These are phyloP conservation scores for Tylopilus felleus DNA, from an alignment of 768 basidiomycete species.

Conservation along the genomic window DNA sequence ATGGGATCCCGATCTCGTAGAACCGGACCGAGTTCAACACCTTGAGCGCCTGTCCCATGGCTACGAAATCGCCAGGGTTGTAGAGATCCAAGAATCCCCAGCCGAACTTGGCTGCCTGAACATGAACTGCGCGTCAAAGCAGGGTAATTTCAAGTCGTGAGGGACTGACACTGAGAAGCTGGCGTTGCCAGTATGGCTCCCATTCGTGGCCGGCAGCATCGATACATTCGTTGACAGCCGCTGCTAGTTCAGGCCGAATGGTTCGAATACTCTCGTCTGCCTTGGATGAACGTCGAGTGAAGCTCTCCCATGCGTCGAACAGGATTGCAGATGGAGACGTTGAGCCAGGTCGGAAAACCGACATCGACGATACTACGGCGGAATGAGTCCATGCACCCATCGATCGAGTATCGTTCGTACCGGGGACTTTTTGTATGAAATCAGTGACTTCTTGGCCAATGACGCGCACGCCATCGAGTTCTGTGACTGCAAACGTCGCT, in stretches of 20 bases:
- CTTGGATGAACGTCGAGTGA: conserved; percentile 78
- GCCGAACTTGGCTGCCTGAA: conserved; percentile 94
- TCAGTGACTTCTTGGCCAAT: conserved; percentile 78
- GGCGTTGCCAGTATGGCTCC: conserved; percentile 87
- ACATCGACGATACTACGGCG: conserved; percentile 64
- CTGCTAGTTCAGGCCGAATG: conserved; percentile 80
- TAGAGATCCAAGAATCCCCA: conserved; percentile 90
- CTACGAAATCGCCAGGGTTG: conserved; percentile 88
- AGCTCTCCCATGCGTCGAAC: conserved; percentile 90
- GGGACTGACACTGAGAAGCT: conserved; percentile 65
- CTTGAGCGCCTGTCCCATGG: conserved; percentile 89
- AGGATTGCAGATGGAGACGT: conserved; percentile 88
- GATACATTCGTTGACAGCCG: conserved; percentile 87
- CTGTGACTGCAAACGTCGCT: conserved; percentile 73
- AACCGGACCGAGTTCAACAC: conserved; percentile 91
- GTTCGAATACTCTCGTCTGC: conserved; percentile 90
- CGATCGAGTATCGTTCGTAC: conserved; percentile 39
- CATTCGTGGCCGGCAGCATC: conserved; percentile 92
- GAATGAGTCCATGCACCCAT: background rate
- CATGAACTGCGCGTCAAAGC: background rate
- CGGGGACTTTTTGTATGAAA: conserved; percentile 90
- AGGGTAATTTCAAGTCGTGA: background rate
- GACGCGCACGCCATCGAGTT: conserved; percentile 88
- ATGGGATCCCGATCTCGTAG: conserved; percentile 89
- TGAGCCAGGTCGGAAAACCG: conserved; percentile 91